Evolutionary conservation across 129 eudicot species (phyloP).

Genomic region (Artemisia argyi): DNA sequence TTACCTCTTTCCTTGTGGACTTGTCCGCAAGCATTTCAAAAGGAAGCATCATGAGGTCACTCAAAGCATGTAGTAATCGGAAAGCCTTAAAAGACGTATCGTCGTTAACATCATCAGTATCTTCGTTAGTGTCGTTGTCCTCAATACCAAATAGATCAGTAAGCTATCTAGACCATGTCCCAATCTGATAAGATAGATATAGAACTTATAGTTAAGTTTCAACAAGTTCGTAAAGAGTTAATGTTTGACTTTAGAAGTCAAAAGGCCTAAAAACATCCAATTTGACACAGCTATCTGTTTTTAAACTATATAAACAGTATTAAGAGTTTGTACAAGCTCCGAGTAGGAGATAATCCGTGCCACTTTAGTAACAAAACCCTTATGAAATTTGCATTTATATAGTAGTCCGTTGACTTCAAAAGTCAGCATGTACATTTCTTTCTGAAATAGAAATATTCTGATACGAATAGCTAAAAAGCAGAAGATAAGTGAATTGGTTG

Average conservation of each 20-base stretch:
- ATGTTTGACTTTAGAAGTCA: slow-evolving; percentile 10
- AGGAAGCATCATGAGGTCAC: slow-evolving; percentile 99
- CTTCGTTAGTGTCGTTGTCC: slow-evolving; percentile 54
- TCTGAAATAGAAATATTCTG: background rate
- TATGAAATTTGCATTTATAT: background rate
- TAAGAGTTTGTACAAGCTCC: background rate
- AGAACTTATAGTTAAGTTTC: background rate
- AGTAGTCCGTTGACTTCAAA: slow-evolving; percentile 5
- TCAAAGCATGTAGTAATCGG: slow-evolving; percentile 81
- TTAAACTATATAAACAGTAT: background rate
- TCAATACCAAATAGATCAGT: slow-evolving; percentile 79
- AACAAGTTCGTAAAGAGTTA: background rate
- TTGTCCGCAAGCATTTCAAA: slow-evolving; percentile 81
- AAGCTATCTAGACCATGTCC: slow-evolving; percentile 95
- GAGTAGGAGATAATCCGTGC: background rate
- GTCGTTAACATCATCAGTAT: slow-evolving; percentile 28
- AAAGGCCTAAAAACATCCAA: background rate
- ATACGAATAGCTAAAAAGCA: slow-evolving; percentile 5
- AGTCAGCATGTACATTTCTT: background rate
- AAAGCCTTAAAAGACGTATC: slow-evolving; percentile 70
- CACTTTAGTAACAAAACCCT: background rate
- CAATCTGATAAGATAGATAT: slow-evolving; percentile 46
- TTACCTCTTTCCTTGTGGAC: slow-evolving; percentile 82
- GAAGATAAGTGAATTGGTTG: background rate
- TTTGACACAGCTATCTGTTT: background rate